Evolutionary conservation across 345 rosid genomes (phyloP), one percentile per base, ranked within the genome.

Genomic region (Eucalyptus sp.): DNA sequence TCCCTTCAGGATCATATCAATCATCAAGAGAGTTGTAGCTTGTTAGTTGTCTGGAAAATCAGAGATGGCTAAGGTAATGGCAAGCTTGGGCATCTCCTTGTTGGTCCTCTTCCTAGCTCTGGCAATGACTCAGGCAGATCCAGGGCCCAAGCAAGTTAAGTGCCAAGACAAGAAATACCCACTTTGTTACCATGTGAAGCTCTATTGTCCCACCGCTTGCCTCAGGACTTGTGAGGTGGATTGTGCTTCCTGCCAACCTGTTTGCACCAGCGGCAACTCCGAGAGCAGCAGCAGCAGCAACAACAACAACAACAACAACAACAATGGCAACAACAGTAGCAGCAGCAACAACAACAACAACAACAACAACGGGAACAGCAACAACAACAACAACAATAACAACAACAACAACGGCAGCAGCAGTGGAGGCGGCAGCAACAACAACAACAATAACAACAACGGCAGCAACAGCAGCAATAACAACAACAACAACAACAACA

Each of bases 81-180:
- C 46, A 13, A 46, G 89, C 22, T 58, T 68, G 49, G 50, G 85
- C 22, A 49, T 87, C 29, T 68, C 33, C 85, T 49, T 68, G 56
- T 10, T 46, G 13, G 12, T 87, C 41, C 85, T 87, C 24, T 25
- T 87, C 16, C 52, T 50, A 41, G 46, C 85, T 51, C 7, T 62
- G 12, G 89, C 46, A 7, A 27, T 27, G 52, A 41, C 52, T 43
- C 54, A 50, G 9, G 87, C 66, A 15, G 56, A n/a, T 54, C 62
- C 56, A 13, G 33, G 22, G n/a, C 10, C 68, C 79, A 89, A 89
- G 29, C 49, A 49, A 37, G 83, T 66, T 31, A 85, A 27, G 90
- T 89, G 90, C 90, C 60, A 89, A 16, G 90, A 89, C 87, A 89
- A 60, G 90, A 86, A 64, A 7, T 89, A 48, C 60, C 62, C 86